Evolutionary conservation across 768 basidiomycete species (phyloP).

Genomic region (Leucogyrophana mollusca): DNA sequence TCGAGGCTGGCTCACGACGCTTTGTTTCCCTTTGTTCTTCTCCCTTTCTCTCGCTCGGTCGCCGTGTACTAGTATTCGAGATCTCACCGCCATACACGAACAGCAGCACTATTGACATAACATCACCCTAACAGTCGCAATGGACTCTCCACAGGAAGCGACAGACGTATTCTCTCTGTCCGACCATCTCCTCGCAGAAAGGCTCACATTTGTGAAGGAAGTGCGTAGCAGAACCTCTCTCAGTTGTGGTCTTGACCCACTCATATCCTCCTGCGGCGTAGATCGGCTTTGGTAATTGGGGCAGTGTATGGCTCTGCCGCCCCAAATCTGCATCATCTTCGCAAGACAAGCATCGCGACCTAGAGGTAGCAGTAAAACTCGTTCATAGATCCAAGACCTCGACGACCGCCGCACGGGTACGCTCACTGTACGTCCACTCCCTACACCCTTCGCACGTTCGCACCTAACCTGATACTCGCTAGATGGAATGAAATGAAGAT

Average conservation of each 20-base stretch:
- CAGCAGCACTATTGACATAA: neutral
- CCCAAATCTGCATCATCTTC: conserved; percentile 49
- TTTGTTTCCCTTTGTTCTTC: neutral
- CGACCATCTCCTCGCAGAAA: conserved; percentile 68
- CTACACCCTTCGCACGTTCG: neutral
- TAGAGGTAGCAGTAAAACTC: conserved; percentile 86
- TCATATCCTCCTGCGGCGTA: conserved; percentile 30
- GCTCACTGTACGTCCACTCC: conserved; percentile 65
- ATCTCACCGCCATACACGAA: neutral
- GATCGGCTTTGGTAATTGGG: conserved; percentile 95
- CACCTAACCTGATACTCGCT: neutral
- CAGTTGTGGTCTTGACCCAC: conserved; percentile 3
- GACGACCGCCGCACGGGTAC: conserved; percentile 85
- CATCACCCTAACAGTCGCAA: conserved; percentile 7
- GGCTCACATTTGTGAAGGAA: conserved; percentile 75
- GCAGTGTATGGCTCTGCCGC: conserved; percentile 80
- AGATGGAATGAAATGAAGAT: conserved; percentile 99
- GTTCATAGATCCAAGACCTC: conserved; percentile 81
- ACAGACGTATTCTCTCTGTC: conserved; percentile 73
- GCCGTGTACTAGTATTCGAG: conserved; percentile 25
- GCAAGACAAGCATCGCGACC: conserved; percentile 39
- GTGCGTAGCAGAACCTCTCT: conserved; percentile 31
- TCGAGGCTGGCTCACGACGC: neutral
- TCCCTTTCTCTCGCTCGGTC: neutral
- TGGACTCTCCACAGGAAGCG: conserved; percentile 21